Conservation (phyloP, 2,329 filamentous ascomycete genomes). For the Huntiella moniliformis region DNA sequence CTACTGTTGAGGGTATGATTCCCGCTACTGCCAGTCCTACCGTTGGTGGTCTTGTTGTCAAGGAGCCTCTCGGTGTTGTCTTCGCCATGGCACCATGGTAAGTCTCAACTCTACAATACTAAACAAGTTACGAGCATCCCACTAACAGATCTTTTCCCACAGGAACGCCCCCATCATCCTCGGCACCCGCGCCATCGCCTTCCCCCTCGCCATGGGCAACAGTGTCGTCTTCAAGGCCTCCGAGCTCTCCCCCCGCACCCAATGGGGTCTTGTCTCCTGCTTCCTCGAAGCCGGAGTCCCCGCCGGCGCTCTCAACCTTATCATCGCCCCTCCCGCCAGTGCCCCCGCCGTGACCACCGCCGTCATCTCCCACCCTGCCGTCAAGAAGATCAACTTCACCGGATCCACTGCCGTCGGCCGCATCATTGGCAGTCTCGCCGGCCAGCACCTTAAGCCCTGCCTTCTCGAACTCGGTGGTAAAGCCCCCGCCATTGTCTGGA, state of each 20-base stretch:
- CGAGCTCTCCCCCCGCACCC: constrained; percentile 45
- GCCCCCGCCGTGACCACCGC: constrained; percentile 48
- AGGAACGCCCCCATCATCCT: constrained; percentile 42
- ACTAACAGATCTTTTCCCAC: constrained; percentile 5
- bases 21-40: constrained; percentile 18
- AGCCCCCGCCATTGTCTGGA: constrained; percentile 56
- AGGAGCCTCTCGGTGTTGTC: constrained; percentile 63
- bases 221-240: constrained; percentile 55
- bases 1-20: constrained; percentile 21
- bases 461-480: constrained; percentile 74
- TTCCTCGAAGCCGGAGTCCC: constrained; percentile 62
- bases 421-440: constrained; percentile 51
- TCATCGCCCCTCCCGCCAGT: constrained; percentile 46
- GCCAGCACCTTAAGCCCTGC: constrained; percentile 58
- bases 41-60: constrained; percentile 41
- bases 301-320: constrained; percentile 51
- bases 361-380: constrained; percentile 44
- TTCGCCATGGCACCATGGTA: constrained; percentile 70
- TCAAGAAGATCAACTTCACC: constrained; percentile 78
- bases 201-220: constrained; percentile 60
- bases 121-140: background rate
- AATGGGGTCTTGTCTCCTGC: constrained; percentile 41
- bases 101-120: constrained; percentile 12
- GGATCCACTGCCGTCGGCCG: constrained; percentile 57
- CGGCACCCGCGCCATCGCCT: constrained; percentile 33